Conservation (phyloP, 768 basidiomycete species). For the Termitomyces sp. region DNA sequence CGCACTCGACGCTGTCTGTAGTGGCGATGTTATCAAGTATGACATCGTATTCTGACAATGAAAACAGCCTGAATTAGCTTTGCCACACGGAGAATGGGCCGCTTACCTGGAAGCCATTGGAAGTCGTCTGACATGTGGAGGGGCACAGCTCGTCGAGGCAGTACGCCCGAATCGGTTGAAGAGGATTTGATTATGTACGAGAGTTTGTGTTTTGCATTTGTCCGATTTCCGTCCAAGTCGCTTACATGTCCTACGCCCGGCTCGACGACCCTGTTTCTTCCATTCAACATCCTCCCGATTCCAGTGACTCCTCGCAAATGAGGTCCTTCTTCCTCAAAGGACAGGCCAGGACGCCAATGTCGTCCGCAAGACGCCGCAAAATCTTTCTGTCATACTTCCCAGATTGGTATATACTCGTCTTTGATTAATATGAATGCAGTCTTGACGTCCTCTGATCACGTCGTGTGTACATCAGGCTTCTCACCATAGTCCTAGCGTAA, state of each 20-base stretch:
- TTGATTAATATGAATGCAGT: too few relatives aligned
- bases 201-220: not conserved
- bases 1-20: slow-evolving; percentile 63
- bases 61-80: not conserved
- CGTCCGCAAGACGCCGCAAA: slow-evolving; percentile 31
- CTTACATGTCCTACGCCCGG: slow-evolving; percentile 28
- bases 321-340: slow-evolving; percentile 22
- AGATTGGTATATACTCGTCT: slow-evolving; percentile 56
- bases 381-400: slow-evolving; percentile 66
- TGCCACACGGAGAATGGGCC: not conserved
- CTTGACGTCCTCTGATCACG: not conserved
- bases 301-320: slow-evolving; percentile 18
- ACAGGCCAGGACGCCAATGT: slow-evolving; percentile 20
- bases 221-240: too few relatives aligned
- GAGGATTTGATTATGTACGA: too few relatives aligned
- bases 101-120: slow-evolving; percentile 52
- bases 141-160: not conserved
- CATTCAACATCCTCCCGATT: slow-evolving; percentile 2
- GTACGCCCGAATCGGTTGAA: not conserved
- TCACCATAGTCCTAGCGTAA: slow-evolving; percentile 67
- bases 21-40: slow-evolving; percentile 60
- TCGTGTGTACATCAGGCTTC: slow-evolving; percentile 40
- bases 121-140: slow-evolving; percentile 23
- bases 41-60: slow-evolving; percentile 48
- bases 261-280: slow-evolving; percentile 16